Percentiles rank a stretch among this genome's conserved stretches.
These are phyloP conservation scores for Penicillium sp. DNA, from an alignment of 2,329 filamentous ascomycete genomes.

Conservation along the genomic window DNA sequence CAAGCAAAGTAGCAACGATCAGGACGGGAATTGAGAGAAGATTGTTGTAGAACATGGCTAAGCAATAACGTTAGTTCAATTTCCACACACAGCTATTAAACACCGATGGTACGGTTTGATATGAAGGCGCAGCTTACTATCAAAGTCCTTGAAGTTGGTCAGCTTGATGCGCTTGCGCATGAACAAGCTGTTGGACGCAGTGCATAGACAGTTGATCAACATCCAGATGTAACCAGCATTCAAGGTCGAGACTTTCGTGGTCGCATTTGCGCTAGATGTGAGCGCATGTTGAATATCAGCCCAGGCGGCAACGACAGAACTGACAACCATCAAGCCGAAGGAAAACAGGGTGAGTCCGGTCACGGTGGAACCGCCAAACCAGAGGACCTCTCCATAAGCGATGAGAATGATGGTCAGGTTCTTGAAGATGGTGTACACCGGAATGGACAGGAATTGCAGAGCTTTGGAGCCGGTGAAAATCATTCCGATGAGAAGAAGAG, in stretches of 20 bases:
- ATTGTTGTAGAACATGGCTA: conserved; percentile 99
- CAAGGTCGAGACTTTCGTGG: conserved; percentile 76
- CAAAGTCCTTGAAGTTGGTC: conserved; percentile 99
- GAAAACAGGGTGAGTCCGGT: conserved; percentile 83
- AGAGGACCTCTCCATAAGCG: conserved; percentile 95
- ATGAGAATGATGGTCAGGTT: conserved; percentile 99
- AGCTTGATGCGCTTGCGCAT: conserved; percentile 99
- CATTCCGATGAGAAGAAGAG: conserved; percentile 94
- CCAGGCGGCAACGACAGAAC: conserved; percentile 93
- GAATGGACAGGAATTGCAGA: conserved; percentile 92
- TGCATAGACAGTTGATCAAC: conserved; percentile 93
- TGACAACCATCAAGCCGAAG: conserved; percentile 94
- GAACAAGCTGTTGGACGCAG: conserved; percentile 78
- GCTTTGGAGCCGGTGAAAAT: conserved; percentile 98
- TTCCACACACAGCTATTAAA: neutral
- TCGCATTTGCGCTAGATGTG: conserved; percentile 62
- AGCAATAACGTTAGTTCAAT: conserved; percentile 18
- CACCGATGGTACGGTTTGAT: neutral
- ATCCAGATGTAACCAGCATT: conserved; percentile 98
- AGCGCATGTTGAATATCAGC: conserved; percentile 89
- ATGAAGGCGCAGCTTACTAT: conserved; percentile 64
- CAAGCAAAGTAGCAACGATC: conserved; percentile 71
- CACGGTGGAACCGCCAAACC: conserved; percentile 86
- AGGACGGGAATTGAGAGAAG: conserved; percentile 92
- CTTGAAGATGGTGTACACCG: conserved; percentile 99